Evolutionary conservation across 106 monocot genomes (phyloP).

Genomic region (Dendrobium huoshanense): DNA sequence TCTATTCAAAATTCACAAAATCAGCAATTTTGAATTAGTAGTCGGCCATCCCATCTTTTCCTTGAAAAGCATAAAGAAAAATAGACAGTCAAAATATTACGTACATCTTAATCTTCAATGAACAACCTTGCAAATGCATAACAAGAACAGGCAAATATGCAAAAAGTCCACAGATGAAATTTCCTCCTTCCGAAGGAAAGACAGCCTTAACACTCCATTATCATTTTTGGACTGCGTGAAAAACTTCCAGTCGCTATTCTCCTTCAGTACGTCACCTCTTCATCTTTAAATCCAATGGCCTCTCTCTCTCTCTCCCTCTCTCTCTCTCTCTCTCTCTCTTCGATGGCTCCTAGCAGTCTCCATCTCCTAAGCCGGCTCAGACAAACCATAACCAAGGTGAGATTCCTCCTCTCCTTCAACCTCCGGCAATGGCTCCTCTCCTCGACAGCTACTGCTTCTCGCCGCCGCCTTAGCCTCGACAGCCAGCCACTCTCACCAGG

Average conservation of each 20-base stretch:
- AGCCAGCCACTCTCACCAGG: slow-evolving; percentile 23
- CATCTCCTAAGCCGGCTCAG: slow-evolving; percentile 19
- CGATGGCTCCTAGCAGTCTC: not conserved
- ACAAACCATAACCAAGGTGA: slow-evolving; percentile 40
- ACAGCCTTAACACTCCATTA: not conserved
- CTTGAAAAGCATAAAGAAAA: no score
- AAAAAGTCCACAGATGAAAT: no score
- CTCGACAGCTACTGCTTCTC: not conserved
- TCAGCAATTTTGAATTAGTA: no score
- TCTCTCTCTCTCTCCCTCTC: not conserved
- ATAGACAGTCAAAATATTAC: no score
- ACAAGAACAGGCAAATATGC: no score
- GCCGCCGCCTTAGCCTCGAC: slow-evolving; percentile 18
- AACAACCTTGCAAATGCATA: no score
- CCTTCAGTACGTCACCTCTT: not conserved
- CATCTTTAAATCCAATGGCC: not conserved
- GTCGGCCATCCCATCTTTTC: no score
- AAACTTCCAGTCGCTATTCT: not conserved
- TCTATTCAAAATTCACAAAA: no score
- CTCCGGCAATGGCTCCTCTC: slow-evolving; percentile 36
- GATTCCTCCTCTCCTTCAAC: slow-evolving; percentile 41
- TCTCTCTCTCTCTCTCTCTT: not conserved
- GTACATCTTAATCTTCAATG: no score
- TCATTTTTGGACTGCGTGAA: not conserved
- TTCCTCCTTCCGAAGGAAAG: not conserved